phyloP scores from a whole-genome alignment of 768 basidiomycete genomes.

The Calocera cornea region DNA sequence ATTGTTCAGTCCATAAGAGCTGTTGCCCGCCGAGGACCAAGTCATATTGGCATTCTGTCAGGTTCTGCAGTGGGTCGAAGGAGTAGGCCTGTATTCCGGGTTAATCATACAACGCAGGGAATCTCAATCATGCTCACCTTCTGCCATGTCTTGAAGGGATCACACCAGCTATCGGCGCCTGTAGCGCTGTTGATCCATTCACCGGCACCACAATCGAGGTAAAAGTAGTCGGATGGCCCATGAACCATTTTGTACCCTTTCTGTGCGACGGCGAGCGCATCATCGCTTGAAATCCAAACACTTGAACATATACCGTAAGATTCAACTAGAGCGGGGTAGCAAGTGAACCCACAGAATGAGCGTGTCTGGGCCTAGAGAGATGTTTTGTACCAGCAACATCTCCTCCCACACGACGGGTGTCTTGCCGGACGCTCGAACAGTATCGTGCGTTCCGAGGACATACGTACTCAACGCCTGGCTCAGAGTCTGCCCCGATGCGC shows the following conservation, averaged over 20 bases:
- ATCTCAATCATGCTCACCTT: slow-evolving; percentile 29
- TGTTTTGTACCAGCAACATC: slow-evolving; percentile 46
- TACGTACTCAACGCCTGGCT: slow-evolving; percentile 53
- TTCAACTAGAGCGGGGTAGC: slow-evolving; percentile 6
- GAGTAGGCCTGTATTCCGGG: slow-evolving; percentile 38
- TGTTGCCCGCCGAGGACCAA: slow-evolving; percentile 67
- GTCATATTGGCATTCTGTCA: slow-evolving; percentile 33
- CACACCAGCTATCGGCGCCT: slow-evolving; percentile 42
- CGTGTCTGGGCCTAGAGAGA: slow-evolving; percentile 38
- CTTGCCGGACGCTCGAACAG: slow-evolving; percentile 45
- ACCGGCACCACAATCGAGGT: slow-evolving; percentile 55
- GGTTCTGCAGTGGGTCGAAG: slow-evolving; percentile 54
- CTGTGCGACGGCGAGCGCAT: slow-evolving; percentile 45
- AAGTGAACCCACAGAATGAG: slow-evolving; percentile 38
- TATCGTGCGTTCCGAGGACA: slow-evolving; percentile 43
- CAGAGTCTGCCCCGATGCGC: slow-evolving; percentile 37
- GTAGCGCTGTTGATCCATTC: slow-evolving; percentile 47
- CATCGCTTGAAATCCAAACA: slow-evolving; percentile 57
- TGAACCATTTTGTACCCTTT: slow-evolving; percentile 54
- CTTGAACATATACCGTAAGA: slow-evolving; percentile 21
- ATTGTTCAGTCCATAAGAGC: slow-evolving; percentile 62
- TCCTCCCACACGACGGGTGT: slow-evolving; percentile 78
- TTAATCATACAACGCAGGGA: background rate
- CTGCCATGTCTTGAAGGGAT: slow-evolving; percentile 72
- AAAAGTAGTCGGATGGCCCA: slow-evolving; percentile 62